Base-by-base conservation (phyloP, 768 basidiomycete species). In the Candolleomyces efflorescens region DNA sequence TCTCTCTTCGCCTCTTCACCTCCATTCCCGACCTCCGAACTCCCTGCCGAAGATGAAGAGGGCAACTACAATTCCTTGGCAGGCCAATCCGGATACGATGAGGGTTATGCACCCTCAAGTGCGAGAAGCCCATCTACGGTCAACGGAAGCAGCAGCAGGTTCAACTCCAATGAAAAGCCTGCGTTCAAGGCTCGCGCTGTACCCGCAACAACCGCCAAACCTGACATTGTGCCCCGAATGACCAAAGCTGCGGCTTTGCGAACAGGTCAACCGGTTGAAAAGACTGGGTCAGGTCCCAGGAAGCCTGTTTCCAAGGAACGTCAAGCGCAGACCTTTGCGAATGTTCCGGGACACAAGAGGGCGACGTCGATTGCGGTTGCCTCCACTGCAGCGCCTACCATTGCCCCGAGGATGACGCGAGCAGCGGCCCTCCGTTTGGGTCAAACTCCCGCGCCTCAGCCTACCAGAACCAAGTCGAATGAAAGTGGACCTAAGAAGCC, bases 291-390 rank as follows among this genome's bases (percentile, higher is more conserved):
- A 11, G 69, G 62, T 1, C 81, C 83, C 17, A 82, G 86, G 26
- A 72, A 70, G 24, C 80, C 85, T 0, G 73, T 80, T 22, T 79
- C 84, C 6, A 86, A 87, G 64, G 89, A 87, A 62, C 78, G 79
- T 22, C 76, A 79, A 1, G 77, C 77, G 15, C 73, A 82, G 71
- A 87, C 85, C 13, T 94, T 92, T 67, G 79, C 81, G 22, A 85
- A 89, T 60, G 85, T 92, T 3, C 92, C 91, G 0, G 91, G 91
- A 0, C 92, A 94, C 69, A 92, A 91, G 66, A 86, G 91, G 41
- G 49, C 78, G 0, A 82, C 77, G 61, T 81, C 80, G 6, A 89
- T 94, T 52, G 56, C 73, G 0, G 92, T 94, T 9, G 86, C 90
- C 13, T 88, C 86, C 20, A 90, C 87, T 20, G 84, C 84, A 15